Evolutionary conservation across 495 filamentous ascomycete genomes (phyloP), one percentile per base, ranked within the genome.

Genomic region (Paragyromitra xinjiangensis): DNA sequence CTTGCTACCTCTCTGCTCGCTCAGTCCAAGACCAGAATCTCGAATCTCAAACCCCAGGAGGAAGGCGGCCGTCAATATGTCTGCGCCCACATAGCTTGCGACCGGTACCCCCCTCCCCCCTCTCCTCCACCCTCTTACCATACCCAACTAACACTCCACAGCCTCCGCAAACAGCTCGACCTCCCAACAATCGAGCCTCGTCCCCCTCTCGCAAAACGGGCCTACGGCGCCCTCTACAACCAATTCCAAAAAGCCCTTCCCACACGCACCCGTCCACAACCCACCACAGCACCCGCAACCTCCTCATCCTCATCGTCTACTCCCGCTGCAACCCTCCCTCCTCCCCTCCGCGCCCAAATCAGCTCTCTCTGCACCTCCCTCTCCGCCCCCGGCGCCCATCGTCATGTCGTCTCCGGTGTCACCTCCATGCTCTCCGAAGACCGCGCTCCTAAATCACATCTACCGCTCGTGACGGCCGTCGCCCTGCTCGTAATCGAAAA

Each of bases 71-170:
- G 95, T 6, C 88, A 90, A 9, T 97, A 95, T 84, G 93, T 92
- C 9, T 98, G 96, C 82, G 92, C 94, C 1, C 91, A 98, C 83
- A 88, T 99, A 44, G 95, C 95, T 50, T 98, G 95, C 84, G 92
- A 94, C 83, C 88, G 93, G 92, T 92, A 82, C 65, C 39, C 56
- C 62, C 66, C 42, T 11, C 26, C 44, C 42, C 19, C 40, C 8
- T 71, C 44, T 73, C 64, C 40, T 34, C 19, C 48, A 29, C 16
- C 40, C 19, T 66, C 56, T 75, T 58, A 40, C n/a, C n/a, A 90
- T 90, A 81, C 81, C 87, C 12, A 51, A 55, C 59, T 42, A 56
- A 19, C 68, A 51, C 72, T 56, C 44, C 34, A 19, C 59, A 95
- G 94, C 72, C 87, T 98, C 62, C 94, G 93, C 80, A 91, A 91